Conservation (phyloP, 805 yeast species). For the Barnettozyma californica region DNA sequence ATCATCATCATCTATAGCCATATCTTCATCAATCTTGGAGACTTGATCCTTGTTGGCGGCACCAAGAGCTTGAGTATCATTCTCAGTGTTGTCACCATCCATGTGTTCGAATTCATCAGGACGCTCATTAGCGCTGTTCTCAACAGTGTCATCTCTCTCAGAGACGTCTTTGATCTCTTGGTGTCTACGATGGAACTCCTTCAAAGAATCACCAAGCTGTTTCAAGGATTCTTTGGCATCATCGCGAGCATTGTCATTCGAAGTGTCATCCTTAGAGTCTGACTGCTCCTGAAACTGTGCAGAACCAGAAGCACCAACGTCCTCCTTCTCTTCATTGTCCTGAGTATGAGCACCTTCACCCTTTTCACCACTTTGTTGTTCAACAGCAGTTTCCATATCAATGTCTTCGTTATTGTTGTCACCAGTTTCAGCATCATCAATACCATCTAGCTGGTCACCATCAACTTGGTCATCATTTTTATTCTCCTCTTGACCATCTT, state of each 20-base stretch:
- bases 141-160: slow-evolving; percentile 40
- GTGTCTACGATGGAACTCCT: slow-evolving; percentile 86
- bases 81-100: slow-evolving; percentile 71
- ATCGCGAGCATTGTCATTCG: slow-evolving; percentile 52
- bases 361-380: slow-evolving; percentile 53
- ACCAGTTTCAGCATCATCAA: slow-evolving; percentile 44
- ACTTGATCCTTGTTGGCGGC: slow-evolving; percentile 77
- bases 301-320: slow-evolving; percentile 63
- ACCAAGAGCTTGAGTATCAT: slow-evolving; percentile 89
- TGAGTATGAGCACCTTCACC: slow-evolving; percentile 59
- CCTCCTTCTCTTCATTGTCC: slow-evolving; percentile 53
- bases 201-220: slow-evolving; percentile 85
- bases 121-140: slow-evolving; percentile 53
- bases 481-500: slow-evolving; percentile 23
- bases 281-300: slow-evolving; percentile 40
- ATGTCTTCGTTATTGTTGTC: slow-evolving; percentile 40
- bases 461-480: slow-evolving; percentile 33
- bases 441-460: slow-evolving; percentile 44
- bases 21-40: slow-evolving; percentile 71
- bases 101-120: slow-evolving; percentile 86
- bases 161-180: slow-evolving; percentile 78
- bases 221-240: slow-evolving; percentile 73
- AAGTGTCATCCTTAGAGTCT: slow-evolving; percentile 34
- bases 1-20: slow-evolving; percentile 73
- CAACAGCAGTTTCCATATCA: slow-evolving; percentile 53